Conservation (phyloP, 2,329 filamentous ascomycete genomes). For the Paraconiothyrium sp. region DNA sequence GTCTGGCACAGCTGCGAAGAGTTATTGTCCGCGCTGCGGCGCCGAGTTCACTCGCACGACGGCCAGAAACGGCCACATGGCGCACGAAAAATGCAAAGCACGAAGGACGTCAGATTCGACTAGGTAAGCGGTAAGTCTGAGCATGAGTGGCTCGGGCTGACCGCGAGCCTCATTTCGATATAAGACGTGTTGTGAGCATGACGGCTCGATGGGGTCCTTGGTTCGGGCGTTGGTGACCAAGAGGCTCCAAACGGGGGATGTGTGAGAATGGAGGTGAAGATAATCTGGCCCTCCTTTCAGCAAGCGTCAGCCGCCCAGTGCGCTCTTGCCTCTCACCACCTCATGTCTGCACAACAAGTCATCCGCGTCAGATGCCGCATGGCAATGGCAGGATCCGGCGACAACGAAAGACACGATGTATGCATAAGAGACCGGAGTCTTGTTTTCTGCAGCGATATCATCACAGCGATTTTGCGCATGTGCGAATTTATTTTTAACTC, state of each 20-base stretch:
- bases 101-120: constrained; percentile 59
- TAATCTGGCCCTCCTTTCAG: not conserved
- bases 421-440: constrained; percentile 21
- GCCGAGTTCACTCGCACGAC: constrained; percentile 91
- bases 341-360: constrained; percentile 1
- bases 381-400: not conserved
- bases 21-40: constrained; percentile 87
- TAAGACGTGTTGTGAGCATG: constrained; percentile 18
- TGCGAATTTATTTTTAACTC: constrained; percentile 15
- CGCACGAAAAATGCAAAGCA: constrained; percentile 92
- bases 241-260: constrained; percentile 11
- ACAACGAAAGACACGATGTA: constrained; percentile 10
- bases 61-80: constrained; percentile 85
- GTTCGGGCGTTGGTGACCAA: constrained; percentile 14
- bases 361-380: not conserved
- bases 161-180: constrained; percentile 24
- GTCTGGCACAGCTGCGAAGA: constrained; percentile 88
- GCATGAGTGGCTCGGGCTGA: constrained; percentile 30
- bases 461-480: constrained; percentile 12
- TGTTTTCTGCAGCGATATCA: constrained; percentile 21
- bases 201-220: constrained; percentile 18
- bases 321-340: constrained; percentile 6
- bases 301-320: constrained; percentile 1
- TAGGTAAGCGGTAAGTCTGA: constrained; percentile 36
- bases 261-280: constrained; percentile 3